Conservation (phyloP, 2,329 filamentous ascomycete species). For the Tricladium varicosporioides region DNA sequence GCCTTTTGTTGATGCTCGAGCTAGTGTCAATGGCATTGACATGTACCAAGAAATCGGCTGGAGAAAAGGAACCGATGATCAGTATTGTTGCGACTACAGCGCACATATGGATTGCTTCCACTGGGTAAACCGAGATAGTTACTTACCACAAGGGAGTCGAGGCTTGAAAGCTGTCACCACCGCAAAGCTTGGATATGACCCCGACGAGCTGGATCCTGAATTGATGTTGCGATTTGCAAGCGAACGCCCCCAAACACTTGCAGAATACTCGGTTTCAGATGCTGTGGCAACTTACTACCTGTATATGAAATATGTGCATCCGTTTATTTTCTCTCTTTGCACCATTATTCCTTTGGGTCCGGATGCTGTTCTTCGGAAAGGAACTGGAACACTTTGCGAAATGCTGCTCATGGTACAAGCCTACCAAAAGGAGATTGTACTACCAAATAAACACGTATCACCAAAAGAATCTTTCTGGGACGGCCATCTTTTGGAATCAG, state of each 20-base stretch:
- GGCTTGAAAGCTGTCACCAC: conserved; percentile 97
- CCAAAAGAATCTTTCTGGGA: conserved; percentile 95
- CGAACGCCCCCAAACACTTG: conserved; percentile 88
- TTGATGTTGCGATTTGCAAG: conserved; percentile 91
- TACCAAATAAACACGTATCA: conserved; percentile 94
- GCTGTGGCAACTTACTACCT: conserved; percentile 98
- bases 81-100: conserved; percentile 94
- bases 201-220: conserved; percentile 95
- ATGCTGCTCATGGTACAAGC: conserved; percentile 99
- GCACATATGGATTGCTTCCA: conserved; percentile 99
- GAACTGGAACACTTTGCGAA: conserved; percentile 97
- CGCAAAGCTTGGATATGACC: conserved; percentile 96
- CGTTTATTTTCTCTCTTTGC: conserved; percentile 97
- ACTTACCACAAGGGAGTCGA: conserved; percentile 93
- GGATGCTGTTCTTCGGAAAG: conserved; percentile 90
- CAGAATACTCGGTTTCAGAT: conserved; percentile 98
- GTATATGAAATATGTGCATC: conserved; percentile 99
- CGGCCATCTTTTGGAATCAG: conserved; percentile 90
- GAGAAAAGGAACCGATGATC: conserved; percentile 90
- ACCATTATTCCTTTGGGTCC: conserved; percentile 92
- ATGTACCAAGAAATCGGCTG: conserved; percentile 99
- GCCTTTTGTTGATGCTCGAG: conserved; percentile 94
- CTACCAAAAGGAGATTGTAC: conserved; percentile 84
- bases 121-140: conserved; percentile 98
- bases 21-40: conserved; percentile 92